Conservation (phyloP, 495 filamentous ascomycete species). For the Amorphotheca resinae region DNA sequence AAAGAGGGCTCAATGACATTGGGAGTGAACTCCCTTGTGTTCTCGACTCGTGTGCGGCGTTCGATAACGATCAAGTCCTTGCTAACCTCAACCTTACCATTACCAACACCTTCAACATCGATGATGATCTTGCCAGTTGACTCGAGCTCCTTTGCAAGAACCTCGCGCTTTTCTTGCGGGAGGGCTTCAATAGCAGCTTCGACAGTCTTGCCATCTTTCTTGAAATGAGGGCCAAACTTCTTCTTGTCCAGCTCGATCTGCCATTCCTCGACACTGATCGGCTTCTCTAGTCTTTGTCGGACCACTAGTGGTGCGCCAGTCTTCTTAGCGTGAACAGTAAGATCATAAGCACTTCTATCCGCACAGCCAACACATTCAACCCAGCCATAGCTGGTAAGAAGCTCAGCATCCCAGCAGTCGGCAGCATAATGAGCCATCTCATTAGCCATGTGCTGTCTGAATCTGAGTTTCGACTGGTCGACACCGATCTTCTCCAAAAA, state of each 20-base stretch:
- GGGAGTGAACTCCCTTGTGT: slow-evolving; percentile 49
- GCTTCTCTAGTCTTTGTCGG: slow-evolving; percentile 42
- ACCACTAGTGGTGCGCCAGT: slow-evolving; percentile 48
- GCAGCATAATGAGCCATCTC: slow-evolving; percentile 64
- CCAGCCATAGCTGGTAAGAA: slow-evolving; percentile 55
- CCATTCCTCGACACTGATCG: slow-evolving; percentile 47
- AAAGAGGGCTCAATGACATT: slow-evolving; percentile 66
- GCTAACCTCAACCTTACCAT: slow-evolving; percentile 44
- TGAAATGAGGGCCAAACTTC: slow-evolving; percentile 52
- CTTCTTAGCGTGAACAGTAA: slow-evolving; percentile 50
- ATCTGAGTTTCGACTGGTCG: slow-evolving; percentile 48
- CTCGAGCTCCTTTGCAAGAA: slow-evolving; percentile 35
- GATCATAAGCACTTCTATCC: slow-evolving; percentile 54
- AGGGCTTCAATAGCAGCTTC: slow-evolving; percentile 44
- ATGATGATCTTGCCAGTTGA: slow-evolving; percentile 42
- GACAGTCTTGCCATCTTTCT: slow-evolving; percentile 47
- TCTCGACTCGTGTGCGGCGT: slow-evolving; percentile 39
- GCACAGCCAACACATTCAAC: slow-evolving; percentile 62
- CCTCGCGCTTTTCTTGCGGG: slow-evolving; percentile 41
- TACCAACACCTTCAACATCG: slow-evolving; percentile 38
- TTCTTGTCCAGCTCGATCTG: slow-evolving; percentile 50
- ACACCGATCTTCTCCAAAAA: slow-evolving; percentile 52
- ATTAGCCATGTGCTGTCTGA: slow-evolving; percentile 60
- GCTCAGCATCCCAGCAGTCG: slow-evolving; percentile 61
- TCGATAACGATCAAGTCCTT: slow-evolving; percentile 45